phyloP scores from a whole-genome alignment of 2,329 filamentous ascomycete species.

The Graphilbum fragrans region DNA sequence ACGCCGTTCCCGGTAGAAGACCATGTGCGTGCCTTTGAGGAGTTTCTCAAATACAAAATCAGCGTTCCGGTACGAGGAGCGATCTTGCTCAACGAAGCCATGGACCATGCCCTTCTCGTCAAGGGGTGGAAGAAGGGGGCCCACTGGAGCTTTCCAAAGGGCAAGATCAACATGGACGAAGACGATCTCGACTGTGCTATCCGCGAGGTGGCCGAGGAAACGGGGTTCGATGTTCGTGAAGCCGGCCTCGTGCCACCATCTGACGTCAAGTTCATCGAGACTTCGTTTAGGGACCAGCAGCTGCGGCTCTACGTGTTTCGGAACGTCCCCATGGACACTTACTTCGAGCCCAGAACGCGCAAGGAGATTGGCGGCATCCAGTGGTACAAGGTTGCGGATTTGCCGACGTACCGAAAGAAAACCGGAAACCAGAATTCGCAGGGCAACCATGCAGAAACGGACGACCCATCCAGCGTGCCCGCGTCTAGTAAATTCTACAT shows the following conservation, averaged over 20 bases:
- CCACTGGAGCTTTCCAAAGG: slow-evolving; percentile 91
- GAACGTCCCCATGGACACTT: slow-evolving; percentile 72
- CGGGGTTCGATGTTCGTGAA: slow-evolving; percentile 68
- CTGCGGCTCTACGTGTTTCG: slow-evolving; percentile 88
- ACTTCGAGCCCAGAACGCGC: slow-evolving; percentile 80
- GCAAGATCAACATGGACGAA: slow-evolving; percentile 98
- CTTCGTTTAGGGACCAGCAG: slow-evolving; percentile 85
- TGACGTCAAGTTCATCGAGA: slow-evolving; percentile 71
- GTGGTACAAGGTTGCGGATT: slow-evolving; percentile 84
- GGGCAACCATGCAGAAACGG: slow-evolving; percentile 41
- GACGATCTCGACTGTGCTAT: slow-evolving; percentile 87
- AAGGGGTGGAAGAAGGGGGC: slow-evolving; percentile 97
- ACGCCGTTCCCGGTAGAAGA: slow-evolving; percentile 67
- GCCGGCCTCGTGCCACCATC: slow-evolving; percentile 66
- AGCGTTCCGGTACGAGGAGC: slow-evolving; percentile 87
- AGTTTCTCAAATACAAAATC: slow-evolving; percentile 91
- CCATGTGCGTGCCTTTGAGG: slow-evolving; percentile 73
- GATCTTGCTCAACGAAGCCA: slow-evolving; percentile 83
- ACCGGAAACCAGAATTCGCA: slow-evolving; percentile 34
- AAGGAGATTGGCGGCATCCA: slow-evolving; percentile 97
- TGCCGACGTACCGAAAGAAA: slow-evolving; percentile 72
- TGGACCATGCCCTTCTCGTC: slow-evolving; percentile 88
- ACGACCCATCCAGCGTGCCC: slow-evolving; percentile 37
- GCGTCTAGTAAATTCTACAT: slow-evolving; percentile 92
- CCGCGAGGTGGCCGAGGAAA: slow-evolving; percentile 92